These are phyloP conservation scores for Selenicereus undatus DNA, from an alignment of 148 eudicot species.

Conservation along the genomic window DNA sequence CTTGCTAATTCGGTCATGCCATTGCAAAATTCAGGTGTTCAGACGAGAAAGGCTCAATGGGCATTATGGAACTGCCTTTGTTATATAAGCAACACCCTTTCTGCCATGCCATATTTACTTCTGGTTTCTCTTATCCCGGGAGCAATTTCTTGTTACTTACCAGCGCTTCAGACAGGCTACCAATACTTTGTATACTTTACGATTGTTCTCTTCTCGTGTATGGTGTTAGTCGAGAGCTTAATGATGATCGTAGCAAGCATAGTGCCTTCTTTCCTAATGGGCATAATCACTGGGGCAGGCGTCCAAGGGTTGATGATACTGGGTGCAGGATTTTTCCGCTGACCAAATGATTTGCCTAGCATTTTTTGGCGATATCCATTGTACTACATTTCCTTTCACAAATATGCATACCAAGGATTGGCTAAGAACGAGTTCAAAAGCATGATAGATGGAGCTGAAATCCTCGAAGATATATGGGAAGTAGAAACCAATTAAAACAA, in stretches of 20 bases:
- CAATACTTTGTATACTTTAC: constrained; percentile 36
- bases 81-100: constrained; percentile 45
- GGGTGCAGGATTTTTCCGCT: constrained; percentile 39
- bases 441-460: constrained; percentile 14
- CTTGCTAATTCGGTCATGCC: too few species aligned
- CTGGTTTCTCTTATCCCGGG: constrained; percentile 41
- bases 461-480: constrained; percentile 30
- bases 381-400: constrained; percentile 38
- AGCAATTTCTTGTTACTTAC: constrained; percentile 37
- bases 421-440: constrained; percentile 52
- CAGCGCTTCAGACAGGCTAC: constrained; percentile 41
- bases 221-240: constrained; percentile 51
- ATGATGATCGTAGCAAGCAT: constrained; percentile 66
- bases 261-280: constrained; percentile 49
- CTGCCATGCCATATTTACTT: constrained; percentile 44
- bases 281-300: constrained; percentile 53
- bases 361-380: constrained; percentile 46
- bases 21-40: constrained; percentile 35
- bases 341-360: constrained; percentile 34
- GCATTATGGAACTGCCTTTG: constrained; percentile 47
- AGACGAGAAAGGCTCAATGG: constrained; percentile 54
- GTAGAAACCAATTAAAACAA: constrained; percentile 42
- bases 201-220: constrained; percentile 28
- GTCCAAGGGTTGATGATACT: constrained; percentile 43
- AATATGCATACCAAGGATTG: constrained; percentile 38